Evolutionary conservation across 2,329 filamentous ascomycete species (phyloP).

Genomic region (Fusarium dimerum): DNA sequence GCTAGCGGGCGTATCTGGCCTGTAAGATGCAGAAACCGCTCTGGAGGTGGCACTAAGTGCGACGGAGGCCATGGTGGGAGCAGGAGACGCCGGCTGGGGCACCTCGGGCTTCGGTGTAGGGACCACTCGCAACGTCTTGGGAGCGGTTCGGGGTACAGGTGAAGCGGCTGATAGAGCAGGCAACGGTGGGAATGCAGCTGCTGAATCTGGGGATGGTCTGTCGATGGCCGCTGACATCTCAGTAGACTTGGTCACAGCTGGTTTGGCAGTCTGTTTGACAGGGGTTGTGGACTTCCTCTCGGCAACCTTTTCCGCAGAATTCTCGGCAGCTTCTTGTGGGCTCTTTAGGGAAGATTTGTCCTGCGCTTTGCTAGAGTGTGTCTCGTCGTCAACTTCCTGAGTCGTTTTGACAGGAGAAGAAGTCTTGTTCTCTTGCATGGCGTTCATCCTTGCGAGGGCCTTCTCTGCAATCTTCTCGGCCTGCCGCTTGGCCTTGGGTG

Average conservation of each 20-base stretch:
- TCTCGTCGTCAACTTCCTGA: neutral
- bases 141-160: constrained; percentile 51
- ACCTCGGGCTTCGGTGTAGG: constrained; percentile 64
- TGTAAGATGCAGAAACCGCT: constrained; percentile 39
- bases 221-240: constrained; percentile 34
- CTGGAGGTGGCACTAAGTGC: constrained; percentile 32
- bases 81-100: constrained; percentile 42
- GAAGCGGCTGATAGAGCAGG: constrained; percentile 52
- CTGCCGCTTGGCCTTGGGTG: constrained; percentile 35
- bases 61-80: constrained; percentile 32
- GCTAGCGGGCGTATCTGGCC: constrained; percentile 72
- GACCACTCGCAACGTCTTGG: constrained; percentile 71
- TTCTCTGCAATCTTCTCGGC: constrained; percentile 33
- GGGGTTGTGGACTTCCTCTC: constrained; percentile 41
- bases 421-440: constrained; percentile 15
- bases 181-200: constrained; percentile 51
- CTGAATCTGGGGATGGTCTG: constrained; percentile 30
- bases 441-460: constrained; percentile 21
- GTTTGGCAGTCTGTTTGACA: constrained; percentile 52
- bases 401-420: neutral
- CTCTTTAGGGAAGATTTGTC: neutral
- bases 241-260: constrained; percentile 29
- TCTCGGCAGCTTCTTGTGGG: constrained; percentile 11
- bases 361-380: neutral
- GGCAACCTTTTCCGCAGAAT: constrained; percentile 2